These are phyloP conservation scores for Aurantiochytrium sp. DNA, from an alignment of 108 stramenopile species.

Conservation along the genomic window DNA sequence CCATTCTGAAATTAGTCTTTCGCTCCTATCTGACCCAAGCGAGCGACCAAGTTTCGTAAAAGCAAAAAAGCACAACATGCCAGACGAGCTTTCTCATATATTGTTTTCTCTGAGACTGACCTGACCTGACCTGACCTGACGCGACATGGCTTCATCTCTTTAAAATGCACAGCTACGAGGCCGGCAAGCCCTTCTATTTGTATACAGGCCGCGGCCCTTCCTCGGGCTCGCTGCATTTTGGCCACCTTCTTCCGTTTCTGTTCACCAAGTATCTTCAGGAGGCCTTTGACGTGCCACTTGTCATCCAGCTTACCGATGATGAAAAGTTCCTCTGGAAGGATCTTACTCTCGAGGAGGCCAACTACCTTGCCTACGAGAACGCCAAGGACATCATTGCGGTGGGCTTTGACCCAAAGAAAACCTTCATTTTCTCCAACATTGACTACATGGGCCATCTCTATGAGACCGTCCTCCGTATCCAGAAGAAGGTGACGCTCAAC, in stretches of 20 bases:
- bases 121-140: too few relatives aligned
- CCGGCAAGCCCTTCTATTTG: conserved; percentile 73
- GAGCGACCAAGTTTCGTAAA: not conserved
- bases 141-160: not conserved
- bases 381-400: conserved; percentile 98
- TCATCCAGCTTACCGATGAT: conserved; percentile 99
- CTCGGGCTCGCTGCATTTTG: conserved; percentile 87
- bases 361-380: conserved; percentile 83
- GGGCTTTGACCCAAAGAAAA: conserved; percentile 82
- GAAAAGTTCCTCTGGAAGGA: conserved; percentile 99
- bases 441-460: conserved; percentile 96
- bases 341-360: conserved; percentile 78
- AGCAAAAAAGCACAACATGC: too few relatives aligned
- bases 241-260: conserved; percentile 92
- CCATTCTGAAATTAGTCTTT: conserved; percentile 14
- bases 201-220: conserved; percentile 98
- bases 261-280: conserved; percentile 93
- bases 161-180: conserved; percentile 26
- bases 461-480: conserved; percentile 87
- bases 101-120: too few relatives aligned
- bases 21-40: conserved; percentile 18
- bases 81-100: too few relatives aligned
- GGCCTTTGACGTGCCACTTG: conserved; percentile 88
- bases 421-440: conserved; percentile 79
- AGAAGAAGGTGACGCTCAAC: conserved; percentile 87